Evolutionary conservation across 2,329 filamentous ascomycete genomes (phyloP), one percentile per base, ranked within the genome.

Genomic region (Magnaporthiopsis incrustans): DNA sequence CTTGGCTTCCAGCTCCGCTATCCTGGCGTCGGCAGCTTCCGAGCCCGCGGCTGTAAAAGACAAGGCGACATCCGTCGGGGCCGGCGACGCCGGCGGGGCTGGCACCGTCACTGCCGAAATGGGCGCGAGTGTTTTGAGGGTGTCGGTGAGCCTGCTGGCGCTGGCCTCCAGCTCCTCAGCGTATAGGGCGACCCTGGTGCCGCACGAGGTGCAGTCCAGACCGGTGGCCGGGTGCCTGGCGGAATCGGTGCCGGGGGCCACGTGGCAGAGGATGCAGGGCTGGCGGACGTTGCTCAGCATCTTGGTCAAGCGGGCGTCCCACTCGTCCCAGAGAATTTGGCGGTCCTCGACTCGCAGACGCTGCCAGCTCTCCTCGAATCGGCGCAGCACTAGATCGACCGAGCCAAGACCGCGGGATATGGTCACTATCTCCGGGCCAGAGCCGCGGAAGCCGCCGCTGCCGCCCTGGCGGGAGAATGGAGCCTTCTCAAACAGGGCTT

Each of bases 401-500:
- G 64, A 44, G 22, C 50, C 61, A 27, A 61, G 64, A n/a, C 64
- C 64, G 35, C 64, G 60, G 32, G 60, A 63, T 5, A 65, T 60
- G 11, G 58, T 33, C 27, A 62, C n/a, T 5, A 65, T 33, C 12
- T 57, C 50, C 27, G 35, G 33, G 7, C 64, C 64, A 10, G 60
- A 59, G 57, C 56, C 60, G n/a, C 61, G 64, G 57, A 65, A 65
- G 56, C 57, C 58, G 56, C 57, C 26, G 57, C 33, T 59, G 22
- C 33, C 25, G 18, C 58, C 59, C 27, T 38, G 60, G 14, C 64
- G 56, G 10, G 59, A 53, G 35, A 57, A 65, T 10, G 64, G 60
- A 18, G 64, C 64, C 25, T 61, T 59, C n/a, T 63, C 64, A 18
- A 65, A 65, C 32, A 65, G 35, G 38, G 57, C 60, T 32, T 65